Evolutionary conservation across 345 rosid species (phyloP), one percentile per base, ranked within the genome.

Genomic region (Aethionema arabicum): DNA sequence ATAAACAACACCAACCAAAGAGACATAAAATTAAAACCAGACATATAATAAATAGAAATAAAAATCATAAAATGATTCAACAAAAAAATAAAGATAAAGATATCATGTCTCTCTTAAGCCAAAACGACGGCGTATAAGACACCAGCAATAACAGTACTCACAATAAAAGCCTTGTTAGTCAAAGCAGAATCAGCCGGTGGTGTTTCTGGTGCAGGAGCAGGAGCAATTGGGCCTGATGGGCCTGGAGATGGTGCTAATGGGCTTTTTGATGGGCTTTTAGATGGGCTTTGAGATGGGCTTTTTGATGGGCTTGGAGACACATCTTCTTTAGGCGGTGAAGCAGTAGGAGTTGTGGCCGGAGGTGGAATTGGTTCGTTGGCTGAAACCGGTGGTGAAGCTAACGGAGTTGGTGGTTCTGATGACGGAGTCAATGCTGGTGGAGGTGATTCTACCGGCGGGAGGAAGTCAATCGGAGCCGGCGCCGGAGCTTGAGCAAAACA

Each of bases 401-500:
- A 65, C 10, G 57, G 74, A 14, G 87, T 29, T n/a, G 83, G 86
- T 50, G 72, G 57, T 8, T 39, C 61, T 6, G 27, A 21, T 21
- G 27, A 21, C 27, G 65, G 72, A 4, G 88, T 35, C 6, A 87
- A 65, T 32, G 78, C 74, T 7, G 57, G 74, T 13, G 87, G 30
- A 13, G 83, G 86, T 50, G 72, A 65, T 10, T 39, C 61, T 5
- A 65, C 61, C 6, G 75, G 75, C 4, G 75, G 70, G 49, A 65
- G 57, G 52, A 64, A 4, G 56, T 65, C 3, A 46, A 3, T 45
- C 32, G 76, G 76, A 0, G 81, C 42, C 4, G 93, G 74, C 7
- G 79, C 78, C 0, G 93, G 93, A 13, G 92, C 76, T 59, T 87
- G 93, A 13, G 95, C 93, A 56, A 79, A 46, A 73, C 86, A 82